phyloP scores from a whole-genome alignment of 2,329 filamentous ascomycete genomes.

The Gnomoniopsis smithogilvyi region DNA sequence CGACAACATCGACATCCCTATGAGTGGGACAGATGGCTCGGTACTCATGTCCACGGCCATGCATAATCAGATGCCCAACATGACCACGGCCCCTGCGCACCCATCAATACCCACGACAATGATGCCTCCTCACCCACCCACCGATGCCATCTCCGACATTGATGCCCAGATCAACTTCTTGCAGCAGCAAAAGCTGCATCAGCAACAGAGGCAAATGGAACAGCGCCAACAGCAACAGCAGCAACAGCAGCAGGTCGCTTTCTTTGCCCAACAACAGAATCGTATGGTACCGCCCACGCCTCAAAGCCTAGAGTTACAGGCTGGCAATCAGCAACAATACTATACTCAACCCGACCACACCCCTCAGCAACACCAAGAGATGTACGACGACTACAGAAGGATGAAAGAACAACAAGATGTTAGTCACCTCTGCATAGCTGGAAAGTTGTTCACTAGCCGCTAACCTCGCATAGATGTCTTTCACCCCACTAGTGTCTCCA shows the following conservation, averaged over 20 bases:
- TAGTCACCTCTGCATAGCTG: conserved; percentile 26
- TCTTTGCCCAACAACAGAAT: conserved; percentile 50
- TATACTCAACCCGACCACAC: conserved; percentile 48
- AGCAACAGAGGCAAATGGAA: conserved; percentile 56
- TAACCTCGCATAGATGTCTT: conserved; percentile 56
- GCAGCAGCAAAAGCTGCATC: conserved; percentile 60
- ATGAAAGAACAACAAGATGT: conserved; percentile 69
- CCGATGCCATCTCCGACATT: conserved; percentile 54
- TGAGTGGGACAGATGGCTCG: conserved; percentile 42
- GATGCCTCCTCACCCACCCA: conserved; percentile 40
- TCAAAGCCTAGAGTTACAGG: conserved; percentile 75
- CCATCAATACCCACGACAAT: conserved; percentile 43
- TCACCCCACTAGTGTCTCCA: conserved; percentile 80
- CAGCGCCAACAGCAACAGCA: conserved; percentile 59
- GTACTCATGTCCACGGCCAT: conserved; percentile 35
- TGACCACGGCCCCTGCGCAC: conserved; percentile 44
- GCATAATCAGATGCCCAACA: conserved; percentile 45
- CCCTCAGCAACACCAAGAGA: conserved; percentile 51
- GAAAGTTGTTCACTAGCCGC: not conserved
- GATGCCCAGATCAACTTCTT: conserved; percentile 66
- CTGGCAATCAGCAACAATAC: conserved; percentile 56
- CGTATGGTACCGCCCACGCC: conserved; percentile 74
- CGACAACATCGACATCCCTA: conserved; percentile 46
- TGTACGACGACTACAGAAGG: conserved; percentile 65
- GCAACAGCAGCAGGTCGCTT: conserved; percentile 54